Base-by-base conservation (phyloP, 441 rosid species). In the Pelargonium myrrhifolium region DNA sequence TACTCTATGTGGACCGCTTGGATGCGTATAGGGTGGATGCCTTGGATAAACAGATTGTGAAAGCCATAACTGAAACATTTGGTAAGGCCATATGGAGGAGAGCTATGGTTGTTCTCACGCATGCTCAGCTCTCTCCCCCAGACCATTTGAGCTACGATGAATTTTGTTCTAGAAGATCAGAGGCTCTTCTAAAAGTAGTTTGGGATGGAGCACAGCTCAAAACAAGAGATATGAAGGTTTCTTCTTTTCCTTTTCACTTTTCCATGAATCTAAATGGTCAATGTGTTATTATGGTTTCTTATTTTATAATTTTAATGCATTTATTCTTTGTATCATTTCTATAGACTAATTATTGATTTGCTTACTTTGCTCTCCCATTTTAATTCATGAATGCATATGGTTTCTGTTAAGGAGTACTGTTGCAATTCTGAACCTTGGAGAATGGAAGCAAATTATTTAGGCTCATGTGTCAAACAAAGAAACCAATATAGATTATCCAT, bases 91-190 rank as follows among this genome's bases (percentile, higher is more conserved):
- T 83, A 72, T 83, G 87, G 85, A 79, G 72, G 65, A 81, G 79
- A 76, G 79, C 87, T 31, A 75, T 78, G 63, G 77, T 83, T 70
- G 87, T 83, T 68, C 85, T 83, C 75, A 81, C 82, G 1, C 85
- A 83, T 72, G 87, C 87, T 58, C 87, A 83, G 79, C 78, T 83
- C 66, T 81, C 83, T n/a, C 85, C 87, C 49, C 87, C 87, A 0
- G 87, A 83, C 49, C 82, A 76, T 11, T 68, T 83, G 75, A 82
- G 72, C 9, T 83, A 81, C 64, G 85, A 81, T 68, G 75, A 72
- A 43, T 83, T 83, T 69, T 75, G 73, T 73, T 56, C 79, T 51
- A 79, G 72, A 74, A 76, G 87, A 76, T 77, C 85, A 0, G 82
- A 81, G 53, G 82, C 83, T 63, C 83, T 81, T 67, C 71, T 83